These are phyloP conservation scores for Aspergillus nanangensis DNA, from an alignment of 495 filamentous ascomycete genomes.

Conservation along the genomic window DNA sequence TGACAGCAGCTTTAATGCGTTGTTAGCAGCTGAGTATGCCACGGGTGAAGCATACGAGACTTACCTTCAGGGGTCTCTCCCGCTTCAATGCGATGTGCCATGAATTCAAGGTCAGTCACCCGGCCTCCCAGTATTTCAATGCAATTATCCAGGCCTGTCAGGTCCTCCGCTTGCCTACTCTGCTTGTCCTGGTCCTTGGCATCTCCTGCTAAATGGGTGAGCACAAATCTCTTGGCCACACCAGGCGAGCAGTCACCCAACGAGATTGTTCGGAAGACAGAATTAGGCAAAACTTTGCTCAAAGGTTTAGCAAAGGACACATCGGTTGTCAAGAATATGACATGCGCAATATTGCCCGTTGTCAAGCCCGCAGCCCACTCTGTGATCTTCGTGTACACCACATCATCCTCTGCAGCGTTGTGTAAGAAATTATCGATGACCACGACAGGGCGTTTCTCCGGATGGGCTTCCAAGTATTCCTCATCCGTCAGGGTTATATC, in stretches of 20 bases:
- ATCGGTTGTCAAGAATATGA: conserved; percentile 95
- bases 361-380: conserved; percentile 91
- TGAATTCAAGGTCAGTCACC: conserved; percentile 88
- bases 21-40: conserved; percentile 12
- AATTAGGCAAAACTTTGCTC: conserved; percentile 81
- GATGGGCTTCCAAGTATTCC: conserved; percentile 88
- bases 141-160: conserved; percentile 70
- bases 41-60: conserved; percentile 11
- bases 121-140: conserved; percentile 82
- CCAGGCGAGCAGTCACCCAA: conserved; percentile 83
- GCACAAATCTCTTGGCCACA: conserved; percentile 83
- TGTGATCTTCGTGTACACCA: conserved; percentile 86
- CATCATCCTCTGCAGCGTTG: conserved; percentile 62
- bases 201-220: conserved; percentile 67
- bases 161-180: conserved; percentile 33
- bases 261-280: conserved; percentile 80
- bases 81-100: conserved; percentile 83
- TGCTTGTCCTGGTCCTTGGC: conserved; percentile 34
- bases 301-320: conserved; percentile 84
- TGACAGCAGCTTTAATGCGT: conserved; percentile 59
- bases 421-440: conserved; percentile 95
- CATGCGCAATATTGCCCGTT: conserved; percentile 86
- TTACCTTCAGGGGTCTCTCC: conserved; percentile 74
- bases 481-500: conserved; percentile 74
- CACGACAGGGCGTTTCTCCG: conserved; percentile 77